These are phyloP conservation scores for Annulohypoxylon nitens DNA, from an alignment of 495 filamentous ascomycete species.

Conservation along the genomic window DNA sequence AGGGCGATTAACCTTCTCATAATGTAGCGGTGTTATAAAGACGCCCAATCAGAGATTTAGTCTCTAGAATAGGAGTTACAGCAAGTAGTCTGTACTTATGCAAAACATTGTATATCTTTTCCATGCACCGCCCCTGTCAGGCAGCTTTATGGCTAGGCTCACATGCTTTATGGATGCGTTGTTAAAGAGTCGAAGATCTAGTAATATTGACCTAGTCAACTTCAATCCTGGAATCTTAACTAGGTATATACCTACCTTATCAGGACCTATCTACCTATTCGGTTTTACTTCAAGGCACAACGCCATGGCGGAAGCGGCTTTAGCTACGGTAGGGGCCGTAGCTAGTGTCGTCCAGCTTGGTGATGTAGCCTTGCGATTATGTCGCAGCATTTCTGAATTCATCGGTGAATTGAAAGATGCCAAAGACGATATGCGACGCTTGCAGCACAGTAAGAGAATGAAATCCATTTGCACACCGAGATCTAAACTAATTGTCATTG, in stretches of 20 bases:
- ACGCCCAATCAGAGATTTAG: not conserved
- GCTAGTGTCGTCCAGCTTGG: slow-evolving; percentile 57
- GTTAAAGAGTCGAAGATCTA: not conserved
- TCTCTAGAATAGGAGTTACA: not conserved
- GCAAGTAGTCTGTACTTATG: not conserved
- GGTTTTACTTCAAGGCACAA: not conserved
- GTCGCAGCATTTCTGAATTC: slow-evolving; percentile 12
- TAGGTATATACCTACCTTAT: no score
- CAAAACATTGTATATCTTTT: not conserved
- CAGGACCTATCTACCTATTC: no score
- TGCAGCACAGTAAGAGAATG: not conserved
- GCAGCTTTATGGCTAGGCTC: not conserved
- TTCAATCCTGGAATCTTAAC: not conserved
- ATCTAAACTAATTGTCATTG: not conserved
- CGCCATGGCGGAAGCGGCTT: slow-evolving; percentile 7
- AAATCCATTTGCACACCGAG: not conserved
- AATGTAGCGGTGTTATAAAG: not conserved
- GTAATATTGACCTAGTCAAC: not conserved
- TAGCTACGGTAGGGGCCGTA: slow-evolving; percentile 48
- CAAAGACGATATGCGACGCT: slow-evolving; percentile 7
- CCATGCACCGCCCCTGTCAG: not conserved
- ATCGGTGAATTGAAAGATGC: slow-evolving; percentile 16
- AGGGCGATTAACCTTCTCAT: no score
- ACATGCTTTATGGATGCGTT: not conserved
- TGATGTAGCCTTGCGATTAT: slow-evolving; percentile 12